Base-by-base conservation (phyloP, 2,329 filamentous ascomycete species). In the Zasmidium cellare region DNA sequence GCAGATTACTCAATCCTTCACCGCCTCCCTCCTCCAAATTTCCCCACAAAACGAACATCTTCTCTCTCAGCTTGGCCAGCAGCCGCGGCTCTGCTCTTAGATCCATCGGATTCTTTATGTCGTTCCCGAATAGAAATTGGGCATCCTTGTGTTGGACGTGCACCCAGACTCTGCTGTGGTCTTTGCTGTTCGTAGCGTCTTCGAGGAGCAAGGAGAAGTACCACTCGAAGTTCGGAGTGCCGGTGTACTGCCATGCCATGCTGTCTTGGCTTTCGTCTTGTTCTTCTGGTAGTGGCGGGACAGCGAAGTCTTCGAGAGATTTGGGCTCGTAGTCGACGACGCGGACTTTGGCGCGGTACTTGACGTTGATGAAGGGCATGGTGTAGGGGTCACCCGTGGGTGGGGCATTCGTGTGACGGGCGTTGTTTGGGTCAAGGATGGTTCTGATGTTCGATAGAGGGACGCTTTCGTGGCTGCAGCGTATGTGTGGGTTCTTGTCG, bases 1-100 rank as follows among this genome's bases (percentile, higher is more conserved):
- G 70, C 35, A 67, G 67, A 56, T 78, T 80, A 31, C 62, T 68
- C 28, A 63, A 9, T 19, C 11, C 53, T 3, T 57, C 53, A 3
- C 38, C 59, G 23, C 55, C 53, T 18, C 55, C 63, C 70, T 96
- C 91, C 69, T 92, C 87, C 1, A 97, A 78, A 60, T 96, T 84
- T 1, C 93, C 93, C 92, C 93, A 97, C 1, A 97, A 79, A 35
- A 85, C 77, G 70, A 88, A 93, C 55, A 97, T 78, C 65, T 83
- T 87, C 65, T 96, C 84, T 51, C 84, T 82, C 3, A 97, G 75
- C 6, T 72, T 61, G 2, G 67, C 70, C 1, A 94, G 75, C 1
- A 75, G 68, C 0, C 72, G 52, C 2, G 73, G 65, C 46, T 88
- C 76, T n/a, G 73, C 70, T 19, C 80, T 81, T 31, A 96, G 79